A percentile compares a stretch with the other conserved stretches of the same genome.
These are phyloP conservation scores for Erigeron philadelphicus DNA, from an alignment of 140 eudicot genomes.

Conservation along the genomic window DNA sequence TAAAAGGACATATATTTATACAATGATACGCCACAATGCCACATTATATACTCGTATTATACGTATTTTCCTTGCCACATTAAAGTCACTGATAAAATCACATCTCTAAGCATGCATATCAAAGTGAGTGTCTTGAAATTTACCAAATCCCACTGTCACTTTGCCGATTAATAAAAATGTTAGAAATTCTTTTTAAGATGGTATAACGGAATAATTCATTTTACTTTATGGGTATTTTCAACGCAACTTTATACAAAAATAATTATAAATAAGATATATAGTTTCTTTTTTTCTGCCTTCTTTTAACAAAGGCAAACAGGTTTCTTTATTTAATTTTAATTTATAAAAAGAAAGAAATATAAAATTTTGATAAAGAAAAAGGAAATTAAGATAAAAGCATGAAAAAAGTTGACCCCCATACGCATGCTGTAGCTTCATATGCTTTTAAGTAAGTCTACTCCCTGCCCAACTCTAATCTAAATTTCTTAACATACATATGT, in stretches of 20 bases:
- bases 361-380: slow-evolving; percentile 21
- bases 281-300: slow-evolving; percentile 25
- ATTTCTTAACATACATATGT: not conserved
- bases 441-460: slow-evolving; percentile 28
- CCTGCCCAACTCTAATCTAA: slow-evolving; percentile 17
- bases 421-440: slow-evolving; percentile 29
- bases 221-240: slow-evolving; percentile 34
- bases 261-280: slow-evolving; percentile 15
- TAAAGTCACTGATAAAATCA: not conserved
- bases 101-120: slow-evolving; percentile 20
- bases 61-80: not conserved
- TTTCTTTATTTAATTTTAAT: slow-evolving; percentile 12
- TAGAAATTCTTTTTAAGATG: slow-evolving; percentile 19
- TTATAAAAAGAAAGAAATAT: not conserved
- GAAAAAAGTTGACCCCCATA: slow-evolving; percentile 27
- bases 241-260: slow-evolving; percentile 22
- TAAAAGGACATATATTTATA: no score
- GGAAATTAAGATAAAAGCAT: slow-evolving; percentile 24
- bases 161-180: slow-evolving; percentile 9
- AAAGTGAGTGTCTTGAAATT: slow-evolving; percentile 3
- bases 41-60: no score
- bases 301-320: slow-evolving; percentile 27
- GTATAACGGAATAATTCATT: slow-evolving; percentile 20
- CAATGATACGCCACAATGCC: no score
- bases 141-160: slow-evolving; percentile 24